phyloP scores from a whole-genome alignment of 139 green algal genomes.

The Spirogloea muscicola region DNA sequence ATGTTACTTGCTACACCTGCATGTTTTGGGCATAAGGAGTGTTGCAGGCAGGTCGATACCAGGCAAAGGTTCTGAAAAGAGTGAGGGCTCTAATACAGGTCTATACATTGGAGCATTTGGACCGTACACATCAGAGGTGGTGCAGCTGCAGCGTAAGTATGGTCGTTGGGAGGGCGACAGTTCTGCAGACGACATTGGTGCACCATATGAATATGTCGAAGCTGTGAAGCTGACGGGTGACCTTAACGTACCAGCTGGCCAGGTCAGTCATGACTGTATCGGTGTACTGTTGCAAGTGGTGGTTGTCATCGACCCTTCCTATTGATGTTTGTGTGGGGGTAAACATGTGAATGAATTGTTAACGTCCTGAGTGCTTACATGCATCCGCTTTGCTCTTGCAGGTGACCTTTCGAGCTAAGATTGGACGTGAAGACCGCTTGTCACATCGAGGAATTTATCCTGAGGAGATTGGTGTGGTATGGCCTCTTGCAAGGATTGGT shows the following conservation, averaged over 20 bases:
- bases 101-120: constrained; percentile 85
- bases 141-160: constrained; percentile 60
- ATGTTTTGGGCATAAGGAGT: background rate
- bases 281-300: no score
- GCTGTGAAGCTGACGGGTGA: constrained; percentile 87
- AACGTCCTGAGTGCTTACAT: background rate
- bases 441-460: constrained; percentile 63
- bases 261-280: no score
- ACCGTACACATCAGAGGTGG: constrained; percentile 77
- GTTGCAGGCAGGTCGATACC: background rate
- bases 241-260: constrained; percentile 76
- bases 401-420: constrained; percentile 70
- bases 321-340: no score
- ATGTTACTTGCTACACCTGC: background rate
- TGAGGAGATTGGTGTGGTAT: constrained; percentile 73
- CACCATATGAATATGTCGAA: constrained; percentile 55
- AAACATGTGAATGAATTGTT: background rate
- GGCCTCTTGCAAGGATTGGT: background rate
- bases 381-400: background rate
- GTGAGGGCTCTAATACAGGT: constrained; percentile 50
- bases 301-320: no score
- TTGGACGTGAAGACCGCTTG: constrained; percentile 48
- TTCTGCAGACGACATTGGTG: background rate
- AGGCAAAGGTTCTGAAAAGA: background rate
- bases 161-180: constrained; percentile 36